These are phyloP conservation scores for Fusarium proliferatum DNA, from an alignment of 2,329 filamentous ascomycete genomes.

Conservation along the genomic window DNA sequence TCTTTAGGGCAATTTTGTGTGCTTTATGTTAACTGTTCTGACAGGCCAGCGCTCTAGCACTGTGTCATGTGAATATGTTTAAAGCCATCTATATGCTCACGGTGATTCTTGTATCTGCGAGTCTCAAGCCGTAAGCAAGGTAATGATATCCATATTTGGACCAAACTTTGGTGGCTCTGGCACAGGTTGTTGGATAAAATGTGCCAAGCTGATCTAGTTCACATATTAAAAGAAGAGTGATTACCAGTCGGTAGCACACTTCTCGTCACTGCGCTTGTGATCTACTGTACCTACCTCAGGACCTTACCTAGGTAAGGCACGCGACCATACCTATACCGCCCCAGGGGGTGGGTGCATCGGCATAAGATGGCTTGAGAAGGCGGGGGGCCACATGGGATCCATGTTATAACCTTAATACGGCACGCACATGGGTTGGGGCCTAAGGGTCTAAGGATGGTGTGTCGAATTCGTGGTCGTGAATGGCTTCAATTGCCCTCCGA, in stretches of 20 bases:
- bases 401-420: neutral
- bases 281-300: neutral
- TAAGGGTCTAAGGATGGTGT: neutral
- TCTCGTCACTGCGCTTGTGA: neutral
- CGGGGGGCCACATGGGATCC: neutral
- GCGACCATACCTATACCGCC: neutral
- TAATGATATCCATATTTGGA: neutral
- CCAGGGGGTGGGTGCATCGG: neutral
- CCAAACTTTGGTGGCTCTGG: neutral
- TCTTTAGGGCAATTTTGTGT: neutral
- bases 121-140: neutral
- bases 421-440: neutral
- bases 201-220: neutral
- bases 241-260: neutral
- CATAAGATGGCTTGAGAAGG: neutral
- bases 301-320: neutral
- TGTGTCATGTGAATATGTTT: conserved; percentile 58
- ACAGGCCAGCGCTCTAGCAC: conserved; percentile 54
- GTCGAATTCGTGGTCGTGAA: neutral
- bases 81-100: neutral
- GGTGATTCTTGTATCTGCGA: neutral
- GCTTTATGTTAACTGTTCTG: conserved; percentile 25
- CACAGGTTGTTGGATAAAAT: neutral
- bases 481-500: neutral
- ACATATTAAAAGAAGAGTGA: neutral